These are phyloP conservation scores for Phyllosticta citribraziliensis DNA, from an alignment of 2,329 filamentous ascomycete species.

Conservation along the genomic window DNA sequence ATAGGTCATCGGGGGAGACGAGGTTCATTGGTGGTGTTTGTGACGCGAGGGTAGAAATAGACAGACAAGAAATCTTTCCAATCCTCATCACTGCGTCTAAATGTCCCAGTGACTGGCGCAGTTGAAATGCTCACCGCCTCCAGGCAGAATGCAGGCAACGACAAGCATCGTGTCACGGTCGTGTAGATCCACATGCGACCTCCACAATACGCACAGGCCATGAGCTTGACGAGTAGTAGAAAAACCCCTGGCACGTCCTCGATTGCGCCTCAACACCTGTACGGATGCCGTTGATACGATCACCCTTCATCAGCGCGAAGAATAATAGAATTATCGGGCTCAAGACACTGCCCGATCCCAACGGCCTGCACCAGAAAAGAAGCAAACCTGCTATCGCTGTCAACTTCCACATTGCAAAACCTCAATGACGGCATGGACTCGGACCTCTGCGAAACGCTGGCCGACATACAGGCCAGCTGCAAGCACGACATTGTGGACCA, in stretches of 20 bases:
- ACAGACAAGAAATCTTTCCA: no score
- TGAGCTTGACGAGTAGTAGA: not conserved
- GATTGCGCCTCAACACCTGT: not conserved
- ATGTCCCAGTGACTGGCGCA: no score
- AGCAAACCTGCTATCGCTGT: not conserved
- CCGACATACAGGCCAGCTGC: slow-evolving; percentile 31
- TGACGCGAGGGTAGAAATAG: no score
- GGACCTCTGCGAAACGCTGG: not conserved
- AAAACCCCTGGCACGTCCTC: not conserved
- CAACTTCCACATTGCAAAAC: not conserved
- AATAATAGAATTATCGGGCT: no score
- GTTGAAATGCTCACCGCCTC: not conserved
- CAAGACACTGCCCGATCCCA: no score
- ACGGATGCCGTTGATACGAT: not conserved
- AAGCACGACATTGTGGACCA: slow-evolving; percentile 39
- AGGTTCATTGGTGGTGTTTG: no score
- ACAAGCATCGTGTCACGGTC: not conserved
- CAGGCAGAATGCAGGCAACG: not conserved
- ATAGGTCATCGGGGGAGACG: no score
- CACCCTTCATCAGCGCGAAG: no score
- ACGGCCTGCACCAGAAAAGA: no score
- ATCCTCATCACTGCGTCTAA: no score
- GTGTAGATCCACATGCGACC: not conserved
- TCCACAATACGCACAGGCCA: not conserved
- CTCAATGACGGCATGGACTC: not conserved